Percentiles rank a stretch among this genome's conserved stretches.
These are phyloP conservation scores for Solanum sitiens DNA, from an alignment of 257 asterid genomes.

Conservation along the genomic window DNA sequence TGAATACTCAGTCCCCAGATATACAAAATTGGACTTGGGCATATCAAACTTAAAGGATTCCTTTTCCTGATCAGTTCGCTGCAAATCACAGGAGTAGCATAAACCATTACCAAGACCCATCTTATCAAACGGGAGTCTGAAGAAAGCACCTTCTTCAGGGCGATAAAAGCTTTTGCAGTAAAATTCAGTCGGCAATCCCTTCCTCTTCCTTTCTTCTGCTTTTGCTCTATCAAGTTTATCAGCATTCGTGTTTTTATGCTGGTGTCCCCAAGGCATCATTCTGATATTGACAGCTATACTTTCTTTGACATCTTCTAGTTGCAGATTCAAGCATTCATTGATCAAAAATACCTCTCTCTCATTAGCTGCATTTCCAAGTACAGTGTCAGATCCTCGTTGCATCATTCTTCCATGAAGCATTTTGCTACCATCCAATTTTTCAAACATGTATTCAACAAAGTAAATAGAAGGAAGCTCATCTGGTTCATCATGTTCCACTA, in stretches of 20 bases:
- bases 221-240: constrained; percentile 65
- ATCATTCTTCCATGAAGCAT: constrained; percentile 77
- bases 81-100: constrained; percentile 56
- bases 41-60: constrained; percentile 37
- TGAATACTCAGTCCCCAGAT: constrained; percentile 48
- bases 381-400: constrained; percentile 70
- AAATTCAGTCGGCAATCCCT: constrained; percentile 59
- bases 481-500: constrained; percentile 41
- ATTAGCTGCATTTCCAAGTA: constrained; percentile 78
- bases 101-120: constrained; percentile 81
- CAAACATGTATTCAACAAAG: constrained; percentile 86
- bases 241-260: constrained; percentile 59
- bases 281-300: constrained; percentile 33
- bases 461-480: constrained; percentile 40
- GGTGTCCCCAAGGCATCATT: constrained; percentile 77
- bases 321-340: constrained; percentile 54
- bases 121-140: constrained; percentile 36
- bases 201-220: constrained; percentile 77
- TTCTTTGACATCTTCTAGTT: constrained; percentile 48
- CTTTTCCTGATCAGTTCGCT: constrained; percentile 23
- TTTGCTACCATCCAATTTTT: constrained; percentile 52
- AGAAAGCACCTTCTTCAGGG: constrained; percentile 89
- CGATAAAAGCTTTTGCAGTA: constrained; percentile 82
- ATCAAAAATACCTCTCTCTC: constrained; percentile 83
- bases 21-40: constrained; percentile 39